Evolutionary conservation across 129 eudicot genomes (phyloP).

Genomic region (Helichrysum umbraculigerum): DNA sequence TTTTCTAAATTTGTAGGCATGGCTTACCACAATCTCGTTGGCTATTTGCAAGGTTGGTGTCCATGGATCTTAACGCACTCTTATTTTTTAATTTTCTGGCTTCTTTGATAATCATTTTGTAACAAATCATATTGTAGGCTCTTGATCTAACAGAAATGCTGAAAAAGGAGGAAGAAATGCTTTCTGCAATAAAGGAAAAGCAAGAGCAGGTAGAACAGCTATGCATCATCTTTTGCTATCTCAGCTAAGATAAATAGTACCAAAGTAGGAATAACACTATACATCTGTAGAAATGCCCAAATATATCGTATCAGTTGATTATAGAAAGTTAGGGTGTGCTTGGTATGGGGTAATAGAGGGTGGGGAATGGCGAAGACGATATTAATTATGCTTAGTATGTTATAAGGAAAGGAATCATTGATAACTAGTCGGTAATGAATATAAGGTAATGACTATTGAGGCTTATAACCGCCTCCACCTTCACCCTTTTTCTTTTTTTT

Average conservation of each 20-base stretch:
- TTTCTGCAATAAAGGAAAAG: constrained; percentile 76
- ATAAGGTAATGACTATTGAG: too few species aligned
- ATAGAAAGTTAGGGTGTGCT: too few species aligned
- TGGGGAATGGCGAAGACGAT: too few species aligned
- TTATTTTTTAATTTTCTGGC: neutral
- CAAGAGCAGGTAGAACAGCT: constrained; percentile 49
- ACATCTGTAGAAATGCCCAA: neutral
- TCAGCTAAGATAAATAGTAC: constrained; percentile 8
- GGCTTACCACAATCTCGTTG: constrained; percentile 84
- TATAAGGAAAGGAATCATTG: too few species aligned
- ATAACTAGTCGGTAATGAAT: too few species aligned
- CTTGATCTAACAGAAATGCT: constrained; percentile 94
- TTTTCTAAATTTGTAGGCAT: constrained; percentile 55
- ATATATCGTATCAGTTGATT: neutral
- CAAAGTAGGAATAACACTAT: constrained; percentile 5
- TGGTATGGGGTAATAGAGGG: too few species aligned
- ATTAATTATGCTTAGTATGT: too few species aligned
- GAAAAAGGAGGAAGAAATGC: constrained; percentile 96
- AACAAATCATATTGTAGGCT: constrained; percentile 47
- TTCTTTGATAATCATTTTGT: constrained; percentile 1
- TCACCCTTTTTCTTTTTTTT: too few species aligned
- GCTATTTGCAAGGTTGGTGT: constrained; percentile 85
- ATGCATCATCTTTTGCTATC: neutral
- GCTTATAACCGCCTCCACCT: too few species aligned
- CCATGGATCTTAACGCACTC: neutral